Percentiles rank a stretch among this genome's conserved stretches.
Evolutionary conservation across 2,329 filamentous ascomycete genomes (phyloP).

Genomic region (Aspergillus vadensis): DNA sequence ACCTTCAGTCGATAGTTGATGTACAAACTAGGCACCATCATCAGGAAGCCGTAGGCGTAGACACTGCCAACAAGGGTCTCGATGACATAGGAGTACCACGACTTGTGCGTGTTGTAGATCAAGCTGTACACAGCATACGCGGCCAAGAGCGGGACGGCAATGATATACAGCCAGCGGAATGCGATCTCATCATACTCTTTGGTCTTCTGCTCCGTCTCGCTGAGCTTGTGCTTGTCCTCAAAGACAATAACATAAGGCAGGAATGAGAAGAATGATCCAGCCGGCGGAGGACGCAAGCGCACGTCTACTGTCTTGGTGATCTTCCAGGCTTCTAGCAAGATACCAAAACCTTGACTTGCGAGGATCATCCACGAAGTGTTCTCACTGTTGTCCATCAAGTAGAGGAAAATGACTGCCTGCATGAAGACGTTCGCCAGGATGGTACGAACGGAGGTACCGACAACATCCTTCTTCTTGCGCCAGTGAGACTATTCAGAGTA

Average conservation of each 20-base stretch:
- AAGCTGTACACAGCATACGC: constrained; percentile 92
- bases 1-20: constrained; percentile 98
- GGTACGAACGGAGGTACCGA: constrained; percentile 92
- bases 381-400: constrained; percentile 94
- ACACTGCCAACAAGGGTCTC: constrained; percentile 92
- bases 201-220: constrained; percentile 94
- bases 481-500: constrained; percentile 66
- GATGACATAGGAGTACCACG: constrained; percentile 96
- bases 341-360: constrained; percentile 85
- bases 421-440: constrained; percentile 98
- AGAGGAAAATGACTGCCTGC: constrained; percentile 94
- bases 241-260: constrained; percentile 81
- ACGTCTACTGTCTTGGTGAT: constrained; percentile 94
- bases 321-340: constrained; percentile 83
- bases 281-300: constrained; percentile 68
- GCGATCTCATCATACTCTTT: constrained; percentile 98
- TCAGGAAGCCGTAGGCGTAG: constrained; percentile 96
- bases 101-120: constrained; percentile 92
- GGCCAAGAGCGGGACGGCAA: constrained; percentile 82
- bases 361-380: constrained; percentile 99
- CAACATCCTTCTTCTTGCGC: constrained; percentile 99
- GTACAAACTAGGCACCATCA: constrained; percentile 97
- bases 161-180: constrained; percentile 94
- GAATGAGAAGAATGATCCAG: constrained; percentile 70
- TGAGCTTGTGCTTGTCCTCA: constrained; percentile 95